Percentiles rank a stretch among this genome's conserved stretches.
phyloP scores from a whole-genome alignment of 176 grass and related monocot species.

The Triticum dicoccoides region DNA sequence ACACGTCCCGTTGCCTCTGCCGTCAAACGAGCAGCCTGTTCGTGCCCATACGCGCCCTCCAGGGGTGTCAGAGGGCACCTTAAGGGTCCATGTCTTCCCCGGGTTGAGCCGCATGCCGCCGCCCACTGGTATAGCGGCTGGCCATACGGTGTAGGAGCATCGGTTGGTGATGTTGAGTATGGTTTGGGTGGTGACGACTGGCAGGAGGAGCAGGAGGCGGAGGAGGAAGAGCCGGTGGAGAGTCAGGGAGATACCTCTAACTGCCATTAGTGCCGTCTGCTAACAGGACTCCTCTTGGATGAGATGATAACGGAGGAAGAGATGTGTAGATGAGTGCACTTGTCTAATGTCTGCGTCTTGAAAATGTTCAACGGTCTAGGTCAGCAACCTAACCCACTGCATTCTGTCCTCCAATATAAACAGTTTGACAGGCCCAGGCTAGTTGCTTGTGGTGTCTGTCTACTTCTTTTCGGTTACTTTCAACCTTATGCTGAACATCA shows the following conservation, averaged over 20 bases:
- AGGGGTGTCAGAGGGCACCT: neutral
- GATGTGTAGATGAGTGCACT: no score
- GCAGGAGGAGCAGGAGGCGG: neutral
- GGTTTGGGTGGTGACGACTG: neutral
- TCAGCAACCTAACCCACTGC: neutral
- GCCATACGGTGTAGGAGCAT: constrained; percentile 32
- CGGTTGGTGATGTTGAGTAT: constrained; percentile 12
- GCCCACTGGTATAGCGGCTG: neutral
- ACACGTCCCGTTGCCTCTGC: neutral
- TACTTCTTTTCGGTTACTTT: neutral
- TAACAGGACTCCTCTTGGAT: no score
- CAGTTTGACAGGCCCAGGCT: neutral
- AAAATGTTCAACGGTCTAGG: neutral
- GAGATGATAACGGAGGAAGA: no score
- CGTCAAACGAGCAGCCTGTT: constrained; percentile 17
- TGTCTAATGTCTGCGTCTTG: neutral
- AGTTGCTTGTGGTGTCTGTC: neutral
- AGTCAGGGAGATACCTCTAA: no score
- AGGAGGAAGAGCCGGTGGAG: no score
- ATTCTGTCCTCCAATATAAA: neutral
- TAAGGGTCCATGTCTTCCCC: neutral
- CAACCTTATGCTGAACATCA: neutral
- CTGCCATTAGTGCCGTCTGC: no score
- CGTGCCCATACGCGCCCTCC: neutral
- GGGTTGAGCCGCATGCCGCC: neutral